These are phyloP conservation scores for Cryphonectria carpinicola DNA, from an alignment of 2,329 filamentous ascomycete genomes.

Conservation along the genomic window DNA sequence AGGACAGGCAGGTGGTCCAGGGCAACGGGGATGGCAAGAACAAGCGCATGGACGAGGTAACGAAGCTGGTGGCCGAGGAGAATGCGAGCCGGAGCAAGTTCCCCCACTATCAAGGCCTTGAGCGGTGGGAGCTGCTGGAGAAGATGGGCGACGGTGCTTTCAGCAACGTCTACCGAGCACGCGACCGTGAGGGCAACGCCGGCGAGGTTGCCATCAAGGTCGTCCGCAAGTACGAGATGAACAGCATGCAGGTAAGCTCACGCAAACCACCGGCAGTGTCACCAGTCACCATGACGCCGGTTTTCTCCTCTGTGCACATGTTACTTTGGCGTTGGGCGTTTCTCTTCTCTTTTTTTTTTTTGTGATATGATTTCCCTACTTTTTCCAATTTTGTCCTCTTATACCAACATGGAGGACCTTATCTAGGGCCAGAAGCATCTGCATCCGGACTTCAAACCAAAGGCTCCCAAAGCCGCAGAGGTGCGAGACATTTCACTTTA, in stretches of 20 bases:
- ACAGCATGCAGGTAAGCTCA: conserved; percentile 90
- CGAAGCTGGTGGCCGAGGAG: conserved; percentile 89
- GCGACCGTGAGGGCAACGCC: conserved; percentile 70
- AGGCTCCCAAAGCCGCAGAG: conserved; percentile 94
- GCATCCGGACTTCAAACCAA: conserved; percentile 90
- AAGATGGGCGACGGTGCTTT: conserved; percentile 99
- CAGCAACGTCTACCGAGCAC: conserved; percentile 95
- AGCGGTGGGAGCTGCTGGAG: conserved; percentile 83
- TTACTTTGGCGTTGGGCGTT: conserved; percentile 31
- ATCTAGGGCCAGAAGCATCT: conserved; percentile 86
- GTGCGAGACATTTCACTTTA: conserved; percentile 67
- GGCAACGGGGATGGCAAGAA: conserved; percentile 41
- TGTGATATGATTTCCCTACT: conserved; percentile 33
- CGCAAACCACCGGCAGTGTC: conserved; percentile 19
- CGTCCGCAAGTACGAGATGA: conserved; percentile 98
- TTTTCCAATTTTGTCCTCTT: conserved; percentile 37
- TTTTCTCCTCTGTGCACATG: conserved; percentile 34
- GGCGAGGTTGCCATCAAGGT: conserved; percentile 96
- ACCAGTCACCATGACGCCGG: conserved; percentile 21
- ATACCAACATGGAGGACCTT: conserved; percentile 57
- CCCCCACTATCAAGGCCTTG: conserved; percentile 81
- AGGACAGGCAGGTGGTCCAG: conserved; percentile 60
- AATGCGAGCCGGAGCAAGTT: conserved; percentile 84
- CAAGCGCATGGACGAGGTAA: conserved; percentile 65
- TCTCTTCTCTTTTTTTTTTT: conserved; percentile 14